These are phyloP conservation scores for Lichtheimia ornata DNA, from an alignment of 371 early-diverging fungal species.

Conservation along the genomic window DNA sequence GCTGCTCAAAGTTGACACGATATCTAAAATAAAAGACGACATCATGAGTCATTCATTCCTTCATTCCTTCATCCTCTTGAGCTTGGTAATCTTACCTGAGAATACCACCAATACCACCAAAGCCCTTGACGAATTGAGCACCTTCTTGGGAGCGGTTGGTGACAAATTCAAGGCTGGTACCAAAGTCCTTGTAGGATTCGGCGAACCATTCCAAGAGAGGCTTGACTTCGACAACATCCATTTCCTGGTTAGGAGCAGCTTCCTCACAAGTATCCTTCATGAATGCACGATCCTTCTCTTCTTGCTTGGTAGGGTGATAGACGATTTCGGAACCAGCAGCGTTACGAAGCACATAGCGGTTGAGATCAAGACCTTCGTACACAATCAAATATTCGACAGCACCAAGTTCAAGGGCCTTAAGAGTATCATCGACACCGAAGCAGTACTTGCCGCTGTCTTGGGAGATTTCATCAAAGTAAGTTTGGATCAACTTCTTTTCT, in stretches of 20 bases:
- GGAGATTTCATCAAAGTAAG: slow-evolving; percentile 97
- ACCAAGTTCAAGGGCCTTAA: slow-evolving; percentile 91
- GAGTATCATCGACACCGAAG: slow-evolving; percentile 93
- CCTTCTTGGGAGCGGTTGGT: slow-evolving; percentile 96
- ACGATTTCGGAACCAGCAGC: slow-evolving; percentile 60
- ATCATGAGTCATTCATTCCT: background rate
- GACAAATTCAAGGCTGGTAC: slow-evolving; percentile 89
- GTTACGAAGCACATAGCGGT: slow-evolving; percentile 70
- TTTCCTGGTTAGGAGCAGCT: slow-evolving; percentile 58
- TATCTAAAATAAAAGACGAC: slow-evolving; percentile 51
- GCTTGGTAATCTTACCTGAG: slow-evolving; percentile 14
- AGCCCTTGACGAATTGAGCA: slow-evolving; percentile 96
- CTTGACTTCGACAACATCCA: slow-evolving; percentile 76
- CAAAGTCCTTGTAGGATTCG: slow-evolving; percentile 93
- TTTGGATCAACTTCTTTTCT: slow-evolving; percentile 94
- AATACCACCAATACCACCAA: slow-evolving; percentile 96
- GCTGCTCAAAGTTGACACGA: slow-evolving; percentile 86
- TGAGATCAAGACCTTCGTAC: slow-evolving; percentile 87
- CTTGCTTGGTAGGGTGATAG: slow-evolving; percentile 74
- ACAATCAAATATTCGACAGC: slow-evolving; percentile 96
- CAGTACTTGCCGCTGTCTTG: slow-evolving; percentile 93
- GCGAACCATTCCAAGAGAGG: slow-evolving; percentile 96
- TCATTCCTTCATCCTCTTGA: background rate
- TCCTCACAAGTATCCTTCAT: slow-evolving; percentile 30
- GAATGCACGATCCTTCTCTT: slow-evolving; percentile 71